These are phyloP conservation scores for Citeromyces siamensis DNA, from an alignment of 1,139 yeast genomes.

Conservation along the genomic window DNA sequence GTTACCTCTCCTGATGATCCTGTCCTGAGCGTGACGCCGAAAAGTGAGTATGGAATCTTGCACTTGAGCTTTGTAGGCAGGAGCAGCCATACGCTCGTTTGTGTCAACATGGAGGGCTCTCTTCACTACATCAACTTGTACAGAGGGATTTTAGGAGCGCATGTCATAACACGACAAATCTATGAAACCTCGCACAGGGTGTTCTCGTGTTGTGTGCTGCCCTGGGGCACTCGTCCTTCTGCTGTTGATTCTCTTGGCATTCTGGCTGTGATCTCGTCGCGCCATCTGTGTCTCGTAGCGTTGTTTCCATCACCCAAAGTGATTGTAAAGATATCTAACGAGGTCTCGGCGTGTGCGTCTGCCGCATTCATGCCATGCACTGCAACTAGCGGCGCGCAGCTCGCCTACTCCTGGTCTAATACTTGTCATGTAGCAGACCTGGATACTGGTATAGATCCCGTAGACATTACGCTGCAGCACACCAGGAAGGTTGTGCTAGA, in stretches of 20 bases:
- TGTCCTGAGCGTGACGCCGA: slow-evolving; percentile 23
- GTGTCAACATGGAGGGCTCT: slow-evolving; percentile 49
- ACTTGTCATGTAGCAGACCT: slow-evolving; percentile 30
- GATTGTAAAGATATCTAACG: slow-evolving; percentile 27
- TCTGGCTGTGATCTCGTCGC: slow-evolving; percentile 44
- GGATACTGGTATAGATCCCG: slow-evolving; percentile 28
- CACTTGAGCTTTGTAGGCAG: slow-evolving; percentile 38
- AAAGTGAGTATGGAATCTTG: slow-evolving; percentile 33
- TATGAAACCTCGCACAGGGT: slow-evolving; percentile 33
- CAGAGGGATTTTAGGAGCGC: slow-evolving; percentile 37
- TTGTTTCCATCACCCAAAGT: slow-evolving; percentile 40
- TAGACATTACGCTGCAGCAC: slow-evolving; percentile 27
- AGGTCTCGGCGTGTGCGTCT: slow-evolving; percentile 35
- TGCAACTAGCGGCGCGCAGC: slow-evolving; percentile 26
- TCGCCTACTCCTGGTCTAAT: slow-evolving; percentile 62
- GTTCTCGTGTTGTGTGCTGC: slow-evolving; percentile 32
- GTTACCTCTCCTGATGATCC: slow-evolving; percentile 19
- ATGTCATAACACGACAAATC: slow-evolving; percentile 35
- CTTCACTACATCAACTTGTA: slow-evolving; percentile 48
- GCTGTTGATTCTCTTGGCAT: slow-evolving; percentile 46
- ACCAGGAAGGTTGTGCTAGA: slow-evolving; percentile 32
- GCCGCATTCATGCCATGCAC: slow-evolving; percentile 24
- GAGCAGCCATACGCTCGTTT: slow-evolving; percentile 43
- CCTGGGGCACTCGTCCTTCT: slow-evolving; percentile 39
- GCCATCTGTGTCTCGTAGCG: slow-evolving; percentile 43